Percentiles rank a stretch among this genome's conserved stretches.
Evolutionary conservation across 371 early-diverging fungal species (phyloP).

Genomic region (Capillidium heterosporum): DNA sequence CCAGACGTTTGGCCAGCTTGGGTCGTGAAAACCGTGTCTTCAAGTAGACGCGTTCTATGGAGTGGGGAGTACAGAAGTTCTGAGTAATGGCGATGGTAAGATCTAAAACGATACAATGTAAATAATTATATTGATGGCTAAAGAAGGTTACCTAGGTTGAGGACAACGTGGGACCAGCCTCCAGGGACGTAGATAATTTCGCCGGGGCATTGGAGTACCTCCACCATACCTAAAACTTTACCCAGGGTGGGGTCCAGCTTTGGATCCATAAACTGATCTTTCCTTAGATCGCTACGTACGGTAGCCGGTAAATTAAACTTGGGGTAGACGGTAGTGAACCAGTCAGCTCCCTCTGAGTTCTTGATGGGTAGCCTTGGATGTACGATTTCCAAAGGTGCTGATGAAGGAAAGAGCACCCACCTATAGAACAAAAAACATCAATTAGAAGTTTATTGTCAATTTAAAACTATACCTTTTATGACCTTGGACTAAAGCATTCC

Average conservation of each 20-base stretch:
- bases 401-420: conserved; percentile 56
- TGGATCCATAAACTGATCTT: conserved; percentile 8
- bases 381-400: conserved; percentile 25
- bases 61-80: conserved; percentile 55
- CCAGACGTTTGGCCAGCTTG: conserved; percentile 34
- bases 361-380: conserved; percentile 38
- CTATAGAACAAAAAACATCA: conserved; percentile 6
- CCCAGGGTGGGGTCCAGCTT: conserved; percentile 16
- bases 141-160: conserved; percentile 40
- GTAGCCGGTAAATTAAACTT: conserved; percentile 14
- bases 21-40: conserved; percentile 50
- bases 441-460: neutral
- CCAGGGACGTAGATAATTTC: conserved; percentile 75
- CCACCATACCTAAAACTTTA: conserved; percentile 43
- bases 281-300: conserved; percentile 12
- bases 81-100: conserved; percentile 67
- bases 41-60: conserved; percentile 54
- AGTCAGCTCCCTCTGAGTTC: conserved; percentile 58
- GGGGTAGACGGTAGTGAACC: conserved; percentile 60
- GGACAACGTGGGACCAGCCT: conserved; percentile 70
- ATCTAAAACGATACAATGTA: conserved; percentile 19
- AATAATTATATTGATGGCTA: neutral
- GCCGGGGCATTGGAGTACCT: conserved; percentile 55
- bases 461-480: conserved; percentile 23
- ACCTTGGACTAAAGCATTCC: conserved; percentile 39